Base-by-base conservation (phyloP, 2,329 filamentous ascomycete species). In the Xylaria digitata region DNA sequence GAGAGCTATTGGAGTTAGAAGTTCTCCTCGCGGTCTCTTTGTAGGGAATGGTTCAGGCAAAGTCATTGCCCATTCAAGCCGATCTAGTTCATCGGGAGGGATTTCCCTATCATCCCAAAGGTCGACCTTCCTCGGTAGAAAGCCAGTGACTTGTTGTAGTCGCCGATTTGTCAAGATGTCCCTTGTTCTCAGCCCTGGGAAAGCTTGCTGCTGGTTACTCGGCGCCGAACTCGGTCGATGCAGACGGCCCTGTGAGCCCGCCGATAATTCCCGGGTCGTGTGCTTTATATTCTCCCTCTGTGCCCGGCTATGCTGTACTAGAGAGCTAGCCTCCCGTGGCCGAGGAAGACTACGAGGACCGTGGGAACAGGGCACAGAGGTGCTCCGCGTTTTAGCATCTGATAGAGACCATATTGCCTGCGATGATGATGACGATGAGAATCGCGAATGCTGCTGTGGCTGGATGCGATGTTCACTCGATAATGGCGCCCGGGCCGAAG, bases 61-160 rank as follows among this genome's bases (percentile, higher is more conserved):
- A 23, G 50, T 63, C 72, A 74, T 70, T 21, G 64, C 72, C 71
- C 68, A 74, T 56, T 59, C 66, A 1, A 74, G 61, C 37, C 68
- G 60, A 26, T 49, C 48, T 34, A 75, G 55, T 45, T 75, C 74
- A 2, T 73, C 70, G 23, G 19, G 49, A 15, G 73, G 69, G 2
- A 67, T 52, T 5, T 68, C 69, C 32, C 68, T 37, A 6, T 67
- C 66, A 9, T 54, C 61, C 70, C 66, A 72, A 40, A 56, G 63
- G 30, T 58, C 52, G 9, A 67, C 32, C 32, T 71, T 72, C 15
- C 64, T 56, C 8, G 71, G 71, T 17, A 72, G 63, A 26, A 75
- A 11, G 6, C 74, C 74, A 4, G 74, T 75, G 13, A 72, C 73
- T 48, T 73, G 68, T 13, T 68, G 72, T 9, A 74, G 53, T 8